Base-by-base conservation (phyloP, 192 early-diverging fungal genomes). In the Linnemannia hyalina region DNA sequence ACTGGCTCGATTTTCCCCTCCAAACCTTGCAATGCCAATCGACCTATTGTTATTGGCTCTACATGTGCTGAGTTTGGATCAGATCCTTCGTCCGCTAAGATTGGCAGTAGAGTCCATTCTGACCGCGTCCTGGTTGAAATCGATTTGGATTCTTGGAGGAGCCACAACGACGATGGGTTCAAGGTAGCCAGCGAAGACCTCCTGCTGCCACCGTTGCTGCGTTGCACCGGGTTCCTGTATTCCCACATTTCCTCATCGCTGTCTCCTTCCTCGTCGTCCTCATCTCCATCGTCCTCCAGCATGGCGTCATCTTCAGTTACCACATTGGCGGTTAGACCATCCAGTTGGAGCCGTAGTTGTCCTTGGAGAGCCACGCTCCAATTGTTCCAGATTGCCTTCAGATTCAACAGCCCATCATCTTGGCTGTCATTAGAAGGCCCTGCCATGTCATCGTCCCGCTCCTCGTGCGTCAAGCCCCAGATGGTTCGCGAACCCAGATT, bases 41-140 rank as follows among this genome's bases (percentile, higher is more conserved):
- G 52, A 20, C 41, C 42, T 18, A 35, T 47, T 7, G 36, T 18
- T 18, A 35, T 32, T 7, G 23, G 22, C 6, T 23, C 32, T 20
- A 32, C 2, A 55, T 75, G 32, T 6, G 7, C 13, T 6, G 29
- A 1, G 11, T 29, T 3, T 10, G 60, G 29, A 32, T 65, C 29
- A 23, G 60, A 65, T 65, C 84, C 63, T 22, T 86, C 77, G 29
- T 81, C 63, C 5, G 69, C 77, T 16, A 86, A 55, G 16, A 86
- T 60, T 6, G 84, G 84, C n/a, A 86, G 74, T 0, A 81, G 29
- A 18, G 84, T 86, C 84, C 84, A 86, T 22, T 86, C 84, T 23
- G 75, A 57, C 60, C 49, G 75, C 4, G 84, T 86, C 57, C 60
- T 72, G 54, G 63, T 73, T 16, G 79, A 65, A 11, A 74, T 63